phyloP scores from a whole-genome alignment of 2,329 filamentous ascomycete genomes.

The Amesomyces nigricolor region DNA sequence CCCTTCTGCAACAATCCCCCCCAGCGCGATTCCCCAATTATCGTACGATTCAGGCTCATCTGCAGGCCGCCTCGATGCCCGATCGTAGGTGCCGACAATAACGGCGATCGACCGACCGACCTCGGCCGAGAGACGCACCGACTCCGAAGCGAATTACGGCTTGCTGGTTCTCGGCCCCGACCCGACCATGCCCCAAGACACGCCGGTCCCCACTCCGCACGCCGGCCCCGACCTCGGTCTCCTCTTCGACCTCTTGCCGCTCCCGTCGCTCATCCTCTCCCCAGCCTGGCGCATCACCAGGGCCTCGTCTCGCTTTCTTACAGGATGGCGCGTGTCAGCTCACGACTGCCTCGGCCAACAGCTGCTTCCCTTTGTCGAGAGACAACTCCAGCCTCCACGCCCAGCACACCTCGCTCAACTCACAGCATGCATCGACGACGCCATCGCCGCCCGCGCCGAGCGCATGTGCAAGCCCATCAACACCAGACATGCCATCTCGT shows the following conservation, averaged over 20 bases:
- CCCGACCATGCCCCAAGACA: neutral
- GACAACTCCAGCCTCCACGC: conserved; percentile 25
- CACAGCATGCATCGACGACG: conserved; percentile 28
- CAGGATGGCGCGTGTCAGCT: conserved; percentile 27
- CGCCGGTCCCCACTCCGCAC: neutral
- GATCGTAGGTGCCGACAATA: no score
- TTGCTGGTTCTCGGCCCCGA: neutral
- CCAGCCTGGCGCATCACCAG: conserved; percentile 29
- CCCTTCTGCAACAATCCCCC: no score
- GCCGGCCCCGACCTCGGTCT: conserved; percentile 22
- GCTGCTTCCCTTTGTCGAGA: conserved; percentile 27
- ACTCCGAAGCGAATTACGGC: neutral
- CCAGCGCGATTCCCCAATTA: no score
- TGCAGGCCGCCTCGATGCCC: no score
- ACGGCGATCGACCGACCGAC: no score
- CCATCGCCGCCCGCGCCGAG: conserved; percentile 27
- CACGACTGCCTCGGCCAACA: conserved; percentile 28
- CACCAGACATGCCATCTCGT: conserved; percentile 26
- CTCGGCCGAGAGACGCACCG: no score
- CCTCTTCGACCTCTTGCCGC: conserved; percentile 30
- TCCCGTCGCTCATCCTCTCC: conserved; percentile 30
- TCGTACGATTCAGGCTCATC: no score
- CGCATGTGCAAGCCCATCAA: conserved; percentile 22
- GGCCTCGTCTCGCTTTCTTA: conserved; percentile 29
- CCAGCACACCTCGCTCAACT: conserved; percentile 28